Base-by-base conservation (phyloP, 2,329 filamentous ascomycete species). In the Fusarium duplospermum region DNA sequence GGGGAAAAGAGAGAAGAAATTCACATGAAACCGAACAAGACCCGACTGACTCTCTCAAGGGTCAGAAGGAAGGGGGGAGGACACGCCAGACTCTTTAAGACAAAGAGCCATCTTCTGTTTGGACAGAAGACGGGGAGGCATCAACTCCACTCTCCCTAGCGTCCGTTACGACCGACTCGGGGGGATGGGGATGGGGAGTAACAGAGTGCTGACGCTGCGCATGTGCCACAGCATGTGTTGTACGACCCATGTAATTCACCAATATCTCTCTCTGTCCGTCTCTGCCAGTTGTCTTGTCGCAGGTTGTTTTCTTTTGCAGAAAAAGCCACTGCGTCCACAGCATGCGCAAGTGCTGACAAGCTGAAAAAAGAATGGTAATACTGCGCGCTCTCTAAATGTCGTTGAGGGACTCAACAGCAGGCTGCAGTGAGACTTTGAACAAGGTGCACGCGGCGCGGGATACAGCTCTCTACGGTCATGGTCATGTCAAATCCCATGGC, bases 11-110 rank as follows among this genome's bases (percentile, higher is more conserved):
- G 31, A 33, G 45, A 31, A 47, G n/a, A 61, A 60, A 71, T 78
- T 78, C 76, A 78, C 76, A 78, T 78, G 76, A 68, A 77, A 78
- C 76, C 76, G 76, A 77, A 71, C 40, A 27, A 38, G 35, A 69
- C 56, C 72, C 72, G 62, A 47, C 42, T 27, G 22, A 22, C 42
- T 47, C 42, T 47, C 14, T 47, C 42, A 47, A 47, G 42, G 42
- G 38, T 42, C 38, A 64, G 40, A 45, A 33, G 31, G 20, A 24
- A 14, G 24, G 52, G 45, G 65, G 54, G 59, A 47, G 36, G 24
- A 35, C 18, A 22, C 29, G 58, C 40, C 64, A 62, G 64, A 9
- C 57, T 56, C 64, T 56, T 66, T 35, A 70, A 50, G 18, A 56
- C 31, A 56, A 45, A 18, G 24, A 22, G 24, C n/a, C 45, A 38